These are phyloP conservation scores for Lachnellula suecica DNA, from an alignment of 2,329 filamentous ascomycete genomes.

Conservation along the genomic window DNA sequence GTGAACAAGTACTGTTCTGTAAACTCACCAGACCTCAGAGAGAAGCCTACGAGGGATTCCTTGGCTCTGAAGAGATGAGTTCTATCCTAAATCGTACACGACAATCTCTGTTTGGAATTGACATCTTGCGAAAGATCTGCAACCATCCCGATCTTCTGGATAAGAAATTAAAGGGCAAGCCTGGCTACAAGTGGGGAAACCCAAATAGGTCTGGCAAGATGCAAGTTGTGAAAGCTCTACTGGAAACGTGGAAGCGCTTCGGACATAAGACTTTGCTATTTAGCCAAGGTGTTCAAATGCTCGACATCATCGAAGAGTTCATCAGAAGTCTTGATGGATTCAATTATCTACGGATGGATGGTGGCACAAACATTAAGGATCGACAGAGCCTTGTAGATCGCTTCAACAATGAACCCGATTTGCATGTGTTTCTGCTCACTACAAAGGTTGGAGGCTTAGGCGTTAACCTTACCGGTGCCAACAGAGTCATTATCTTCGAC, in stretches of 20 bases:
- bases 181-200: constrained; percentile 75
- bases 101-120: constrained; percentile 85
- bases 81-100: constrained; percentile 73
- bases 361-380: constrained; percentile 81
- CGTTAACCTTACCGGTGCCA: constrained; percentile 90
- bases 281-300: constrained; percentile 90
- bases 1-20: constrained; percentile 93
- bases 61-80: constrained; percentile 81
- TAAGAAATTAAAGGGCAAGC: constrained; percentile 52
- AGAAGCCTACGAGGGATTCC: constrained; percentile 76
- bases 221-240: constrained; percentile 84
- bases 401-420: constrained; percentile 78
- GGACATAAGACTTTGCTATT: constrained; percentile 94
- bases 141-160: constrained; percentile 92
- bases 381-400: constrained; percentile 89
- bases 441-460: constrained; percentile 94
- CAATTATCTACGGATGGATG: constrained; percentile 88
- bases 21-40: constrained; percentile 81
- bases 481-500: constrained; percentile 96
- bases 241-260: constrained; percentile 80
- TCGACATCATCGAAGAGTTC: constrained; percentile 88
- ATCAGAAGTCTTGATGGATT: constrained; percentile 67
- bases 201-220: constrained; percentile 87
- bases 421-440: constrained; percentile 89
- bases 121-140: constrained; percentile 92